Conservation (phyloP, 805 yeast genomes). For the Soucietia sequanensis region DNA sequence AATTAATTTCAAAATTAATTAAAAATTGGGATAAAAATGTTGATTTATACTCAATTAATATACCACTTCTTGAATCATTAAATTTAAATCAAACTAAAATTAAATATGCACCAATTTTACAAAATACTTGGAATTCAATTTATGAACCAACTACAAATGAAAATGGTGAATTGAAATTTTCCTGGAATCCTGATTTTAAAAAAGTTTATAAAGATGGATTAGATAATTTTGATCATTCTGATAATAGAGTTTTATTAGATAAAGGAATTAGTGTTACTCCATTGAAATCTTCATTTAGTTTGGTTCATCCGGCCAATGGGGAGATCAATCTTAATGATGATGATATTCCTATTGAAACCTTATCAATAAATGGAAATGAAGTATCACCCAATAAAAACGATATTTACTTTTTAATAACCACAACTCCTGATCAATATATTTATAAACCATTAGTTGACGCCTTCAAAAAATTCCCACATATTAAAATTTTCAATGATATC, state of each 20-base stretch:
- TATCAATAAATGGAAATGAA: neutral
- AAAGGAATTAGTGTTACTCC: constrained; percentile 58
- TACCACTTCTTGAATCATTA: constrained; percentile 66
- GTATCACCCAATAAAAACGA: neutral
- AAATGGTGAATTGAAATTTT: constrained; percentile 44
- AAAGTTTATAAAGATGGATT: constrained; percentile 55
- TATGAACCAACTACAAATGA: constrained; percentile 33
- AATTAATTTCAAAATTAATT: constrained; percentile 58
- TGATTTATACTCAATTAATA: constrained; percentile 79
- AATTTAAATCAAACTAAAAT: constrained; percentile 58
- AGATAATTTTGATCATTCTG: constrained; percentile 47
- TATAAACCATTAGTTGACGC: constrained; percentile 42
- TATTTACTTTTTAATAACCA: constrained; percentile 31
- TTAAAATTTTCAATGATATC: constrained; percentile 23
- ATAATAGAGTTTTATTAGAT: constrained; percentile 66
- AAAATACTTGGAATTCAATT: constrained; percentile 76
- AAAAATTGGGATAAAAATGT: constrained; percentile 55
- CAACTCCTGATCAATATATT: constrained; percentile 40
- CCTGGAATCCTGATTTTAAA: constrained; percentile 84
- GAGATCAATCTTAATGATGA: constrained; percentile 48
- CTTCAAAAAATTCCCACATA: constrained; percentile 17
- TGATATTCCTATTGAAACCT: neutral
- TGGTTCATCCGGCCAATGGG: constrained; percentile 51
- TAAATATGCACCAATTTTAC: constrained; percentile 73
- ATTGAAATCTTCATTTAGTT: constrained; percentile 67